Conservation (phyloP, 805 yeast genomes). For the Suhomyces sp. region DNA sequence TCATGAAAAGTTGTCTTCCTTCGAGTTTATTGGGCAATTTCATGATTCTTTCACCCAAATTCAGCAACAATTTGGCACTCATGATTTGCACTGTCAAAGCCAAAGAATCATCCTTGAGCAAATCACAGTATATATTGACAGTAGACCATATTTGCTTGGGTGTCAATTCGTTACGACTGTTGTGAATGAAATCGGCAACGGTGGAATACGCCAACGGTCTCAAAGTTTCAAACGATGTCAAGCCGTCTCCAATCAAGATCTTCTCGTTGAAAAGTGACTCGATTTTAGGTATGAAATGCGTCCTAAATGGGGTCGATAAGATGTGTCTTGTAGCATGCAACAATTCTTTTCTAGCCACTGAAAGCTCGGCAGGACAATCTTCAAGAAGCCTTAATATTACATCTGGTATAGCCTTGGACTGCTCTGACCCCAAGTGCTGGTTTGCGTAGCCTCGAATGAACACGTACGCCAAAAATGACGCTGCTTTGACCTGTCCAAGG, state of each 20-base stretch:
- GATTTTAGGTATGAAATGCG: constrained; percentile 78
- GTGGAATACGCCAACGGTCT: constrained; percentile 93
- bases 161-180: constrained; percentile 78
- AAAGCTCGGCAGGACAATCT: constrained; percentile 92
- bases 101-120: constrained; percentile 75
- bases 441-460: constrained; percentile 80
- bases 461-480: constrained; percentile 90
- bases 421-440: constrained; percentile 46
- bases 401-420: constrained; percentile 70
- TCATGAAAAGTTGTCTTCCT: constrained; percentile 77
- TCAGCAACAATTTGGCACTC: constrained; percentile 88
- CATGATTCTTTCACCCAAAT: constrained; percentile 84
- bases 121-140: constrained; percentile 74
- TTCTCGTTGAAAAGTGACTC: constrained; percentile 82
- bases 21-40: constrained; percentile 79
- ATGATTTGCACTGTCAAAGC: constrained; percentile 91
- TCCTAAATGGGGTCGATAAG: constrained; percentile 83
- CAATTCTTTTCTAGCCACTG: constrained; percentile 88
- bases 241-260: constrained; percentile 86
- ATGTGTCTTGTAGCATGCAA: constrained; percentile 94
- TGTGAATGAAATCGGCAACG: constrained; percentile 93
- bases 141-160: constrained; percentile 85
- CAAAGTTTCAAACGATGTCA: constrained; percentile 85
- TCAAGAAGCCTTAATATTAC: constrained; percentile 80
- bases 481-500: constrained; percentile 91